phyloP scores from a whole-genome alignment of 768 basidiomycete genomes.

The Agrocybe chaxingu region DNA sequence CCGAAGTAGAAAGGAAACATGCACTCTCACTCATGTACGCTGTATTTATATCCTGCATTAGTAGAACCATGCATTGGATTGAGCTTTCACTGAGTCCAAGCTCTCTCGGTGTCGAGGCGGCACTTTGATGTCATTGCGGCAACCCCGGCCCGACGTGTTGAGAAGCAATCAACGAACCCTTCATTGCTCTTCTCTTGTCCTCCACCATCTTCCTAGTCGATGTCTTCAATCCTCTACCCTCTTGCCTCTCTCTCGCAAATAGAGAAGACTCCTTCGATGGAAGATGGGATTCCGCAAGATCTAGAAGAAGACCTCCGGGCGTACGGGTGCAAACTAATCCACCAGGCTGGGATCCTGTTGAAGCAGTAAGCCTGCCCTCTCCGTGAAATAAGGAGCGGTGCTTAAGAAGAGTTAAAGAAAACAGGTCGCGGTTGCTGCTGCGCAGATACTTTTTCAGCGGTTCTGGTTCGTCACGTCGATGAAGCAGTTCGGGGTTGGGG shows the following conservation, averaged over 20 bases:
- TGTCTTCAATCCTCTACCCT: conserved; percentile 65
- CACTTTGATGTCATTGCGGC: too few species aligned
- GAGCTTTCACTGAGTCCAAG: too few species aligned
- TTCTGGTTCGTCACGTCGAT: conserved; percentile 97
- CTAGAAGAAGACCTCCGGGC: conserved; percentile 88
- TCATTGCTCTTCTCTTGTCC: too few species aligned
- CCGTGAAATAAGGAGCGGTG: not conserved
- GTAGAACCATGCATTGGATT: too few species aligned
- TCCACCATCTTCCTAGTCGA: conserved; percentile 11
- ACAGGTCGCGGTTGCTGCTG: conserved; percentile 95
- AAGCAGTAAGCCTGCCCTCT: conserved; percentile 62
- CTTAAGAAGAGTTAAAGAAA: conserved; percentile 54
- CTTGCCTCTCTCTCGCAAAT: conserved; percentile 82
- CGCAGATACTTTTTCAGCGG: conserved; percentile 93
- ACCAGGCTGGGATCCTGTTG: conserved; percentile 89
- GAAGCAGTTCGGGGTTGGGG: conserved; percentile 92
- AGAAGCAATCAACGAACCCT: too few species aligned
- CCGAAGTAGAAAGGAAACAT: conserved; percentile 30
- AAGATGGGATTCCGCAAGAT: conserved; percentile 77
- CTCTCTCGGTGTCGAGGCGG: too few species aligned
- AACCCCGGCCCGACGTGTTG: too few species aligned
- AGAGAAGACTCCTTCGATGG: conserved; percentile 71
- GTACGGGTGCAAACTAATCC: conserved; percentile 91
- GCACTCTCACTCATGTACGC: not conserved
- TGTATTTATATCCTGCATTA: not conserved